Conservation (phyloP, 129 eudicot genomes). For the Helichrysum umbraculigerum region DNA sequence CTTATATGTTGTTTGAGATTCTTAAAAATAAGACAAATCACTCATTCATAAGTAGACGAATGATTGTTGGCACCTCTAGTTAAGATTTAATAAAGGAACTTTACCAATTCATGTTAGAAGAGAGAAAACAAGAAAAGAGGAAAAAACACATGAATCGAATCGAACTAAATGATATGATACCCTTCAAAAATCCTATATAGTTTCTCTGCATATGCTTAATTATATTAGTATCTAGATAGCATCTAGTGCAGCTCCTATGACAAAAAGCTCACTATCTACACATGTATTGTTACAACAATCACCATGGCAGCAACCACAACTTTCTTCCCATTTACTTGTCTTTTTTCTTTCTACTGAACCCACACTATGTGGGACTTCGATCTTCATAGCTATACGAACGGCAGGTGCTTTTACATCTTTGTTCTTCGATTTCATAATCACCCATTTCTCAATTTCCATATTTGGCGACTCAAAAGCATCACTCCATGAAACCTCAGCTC, state of each 20-base stretch:
- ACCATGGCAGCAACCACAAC: conserved; percentile 25
- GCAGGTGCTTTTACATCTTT: conserved; percentile 46
- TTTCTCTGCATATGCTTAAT: background rate
- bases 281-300: conserved; percentile 38
- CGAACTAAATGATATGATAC: background rate
- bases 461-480: conserved; percentile 43
- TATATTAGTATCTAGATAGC: conserved; percentile 18
- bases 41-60: too few species aligned
- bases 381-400: conserved; percentile 45
- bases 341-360: conserved; percentile 24
- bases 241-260: conserved; percentile 49
- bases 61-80: background rate
- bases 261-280: conserved; percentile 37
- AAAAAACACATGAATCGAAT: too few species aligned
- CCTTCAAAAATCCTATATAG: background rate
- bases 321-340: conserved; percentile 23
- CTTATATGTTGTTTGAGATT: background rate
- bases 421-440: conserved; percentile 38
- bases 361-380: conserved; percentile 22
- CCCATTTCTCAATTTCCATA: conserved; percentile 57
- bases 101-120: conserved; percentile 24
- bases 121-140: too few species aligned
- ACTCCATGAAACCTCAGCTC: conserved; percentile 59
- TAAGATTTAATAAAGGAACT: background rate
- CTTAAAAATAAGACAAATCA: too few species aligned